Evolutionary conservation across 2,329 filamentous ascomycete species (phyloP).

Genomic region (Mycocentrospora acerina): DNA sequence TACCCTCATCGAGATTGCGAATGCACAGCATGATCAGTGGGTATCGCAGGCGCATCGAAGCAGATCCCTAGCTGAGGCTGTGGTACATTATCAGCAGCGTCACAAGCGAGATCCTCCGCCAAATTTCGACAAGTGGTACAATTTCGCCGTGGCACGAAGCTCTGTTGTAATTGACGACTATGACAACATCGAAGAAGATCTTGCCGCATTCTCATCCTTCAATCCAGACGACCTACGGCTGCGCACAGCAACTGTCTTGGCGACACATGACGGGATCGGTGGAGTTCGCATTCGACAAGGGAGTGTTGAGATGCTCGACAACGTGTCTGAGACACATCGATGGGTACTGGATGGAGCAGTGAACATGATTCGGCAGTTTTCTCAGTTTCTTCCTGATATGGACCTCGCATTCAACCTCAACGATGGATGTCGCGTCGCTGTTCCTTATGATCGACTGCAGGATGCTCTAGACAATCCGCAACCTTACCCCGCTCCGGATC

Average conservation of each 20-base stretch:
- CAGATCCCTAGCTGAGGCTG: slow-evolving; percentile 51
- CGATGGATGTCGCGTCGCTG: slow-evolving; percentile 59
- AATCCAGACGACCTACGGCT: slow-evolving; percentile 53
- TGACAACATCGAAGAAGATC: slow-evolving; percentile 59
- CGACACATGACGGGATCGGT: slow-evolving; percentile 57
- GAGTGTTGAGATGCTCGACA: slow-evolving; percentile 42
- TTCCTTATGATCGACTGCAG: slow-evolving; percentile 47
- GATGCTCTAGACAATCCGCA: slow-evolving; percentile 28
- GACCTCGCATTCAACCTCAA: slow-evolving; percentile 65
- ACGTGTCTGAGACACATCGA: slow-evolving; percentile 56
- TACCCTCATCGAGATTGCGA: slow-evolving; percentile 54
- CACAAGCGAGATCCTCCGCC: slow-evolving; percentile 60
- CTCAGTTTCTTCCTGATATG: slow-evolving; percentile 61
- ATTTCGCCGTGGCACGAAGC: slow-evolving; percentile 54
- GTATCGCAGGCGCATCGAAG: slow-evolving; percentile 50
- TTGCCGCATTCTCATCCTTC: slow-evolving; percentile 58
- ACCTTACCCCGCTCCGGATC: slow-evolving; percentile 22
- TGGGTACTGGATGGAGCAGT: slow-evolving; percentile 61
- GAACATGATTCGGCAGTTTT: slow-evolving; percentile 54
- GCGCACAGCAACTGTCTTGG: slow-evolving; percentile 55
- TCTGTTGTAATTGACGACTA: slow-evolving; percentile 61
- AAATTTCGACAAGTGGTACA: slow-evolving; percentile 62
- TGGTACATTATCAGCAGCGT: slow-evolving; percentile 53
- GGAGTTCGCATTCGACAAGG: slow-evolving; percentile 59
- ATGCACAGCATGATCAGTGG: slow-evolving; percentile 52